Percentiles rank a stretch among this genome's conserved stretches.
Evolutionary conservation across 2,329 filamentous ascomycete genomes (phyloP).

Genomic region (Pseudogymnoascus sp.): DNA sequence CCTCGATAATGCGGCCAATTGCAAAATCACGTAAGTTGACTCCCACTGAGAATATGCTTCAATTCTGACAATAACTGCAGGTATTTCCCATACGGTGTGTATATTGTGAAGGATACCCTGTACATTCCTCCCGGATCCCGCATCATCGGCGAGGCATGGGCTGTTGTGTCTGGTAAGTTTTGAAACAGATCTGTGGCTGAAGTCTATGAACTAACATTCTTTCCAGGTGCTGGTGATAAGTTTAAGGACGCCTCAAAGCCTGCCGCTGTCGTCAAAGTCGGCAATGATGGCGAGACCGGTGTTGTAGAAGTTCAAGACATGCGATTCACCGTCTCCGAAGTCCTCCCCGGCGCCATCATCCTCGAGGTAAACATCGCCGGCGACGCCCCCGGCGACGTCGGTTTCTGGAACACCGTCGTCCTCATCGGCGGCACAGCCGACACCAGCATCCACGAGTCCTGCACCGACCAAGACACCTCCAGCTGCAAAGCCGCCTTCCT

Average conservation of each 20-base stretch:
- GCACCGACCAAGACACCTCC: conserved; percentile 27
- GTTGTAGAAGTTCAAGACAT: conserved; percentile 45
- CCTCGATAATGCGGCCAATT: conserved; percentile 16
- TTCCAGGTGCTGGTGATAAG: conserved; percentile 40
- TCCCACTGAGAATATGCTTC: background rate
- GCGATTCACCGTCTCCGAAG: conserved; percentile 42
- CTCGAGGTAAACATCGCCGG: conserved; percentile 46
- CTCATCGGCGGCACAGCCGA: conserved; percentile 40
- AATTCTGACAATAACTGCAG: conserved; percentile 26
- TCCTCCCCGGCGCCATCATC: conserved; percentile 36
- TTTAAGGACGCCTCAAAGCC: conserved; percentile 39
- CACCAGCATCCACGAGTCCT: conserved; percentile 33
- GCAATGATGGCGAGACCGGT: conserved; percentile 41
- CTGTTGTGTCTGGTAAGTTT: conserved; percentile 23
- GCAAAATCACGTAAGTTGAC: conserved; percentile 9
- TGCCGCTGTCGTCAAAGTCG: conserved; percentile 42
- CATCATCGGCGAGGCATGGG: conserved; percentile 49
- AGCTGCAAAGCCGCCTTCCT: conserved; percentile 42
- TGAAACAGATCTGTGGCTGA: background rate
- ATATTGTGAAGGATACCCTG: conserved; percentile 40
- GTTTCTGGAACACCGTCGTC: conserved; percentile 40
- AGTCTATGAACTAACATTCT: conserved; percentile 16
- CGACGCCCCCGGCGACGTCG: conserved; percentile 42
- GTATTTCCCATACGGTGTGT: conserved; percentile 38
- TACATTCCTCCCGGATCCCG: conserved; percentile 41